Conservation (phyloP, 768 basidiomycete genomes). For the Panus rudis region DNA sequence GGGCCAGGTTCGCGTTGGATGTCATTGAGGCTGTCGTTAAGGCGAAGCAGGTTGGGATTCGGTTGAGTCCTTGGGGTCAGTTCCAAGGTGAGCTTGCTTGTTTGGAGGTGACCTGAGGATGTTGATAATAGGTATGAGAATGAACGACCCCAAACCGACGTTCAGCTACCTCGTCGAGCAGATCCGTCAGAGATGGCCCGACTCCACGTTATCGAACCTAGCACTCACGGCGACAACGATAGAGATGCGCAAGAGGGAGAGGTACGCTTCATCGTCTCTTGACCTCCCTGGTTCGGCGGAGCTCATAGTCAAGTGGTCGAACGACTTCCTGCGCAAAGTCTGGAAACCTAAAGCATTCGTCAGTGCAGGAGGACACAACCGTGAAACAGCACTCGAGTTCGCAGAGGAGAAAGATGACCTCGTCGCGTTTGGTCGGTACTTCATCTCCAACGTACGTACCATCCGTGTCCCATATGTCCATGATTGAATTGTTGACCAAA, state of each 20-base stretch:
- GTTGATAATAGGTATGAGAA: slow-evolving; percentile 34
- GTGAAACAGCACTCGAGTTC: slow-evolving; percentile 11
- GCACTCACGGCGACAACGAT: slow-evolving; percentile 5
- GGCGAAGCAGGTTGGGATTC: slow-evolving; percentile 33
- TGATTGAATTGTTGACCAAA: background rate
- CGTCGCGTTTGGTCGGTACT: slow-evolving; percentile 5
- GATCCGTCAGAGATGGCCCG: slow-evolving; percentile 32
- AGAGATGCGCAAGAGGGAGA: background rate
- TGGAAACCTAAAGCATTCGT: slow-evolving; percentile 14
- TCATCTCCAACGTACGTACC: slow-evolving; percentile 10
- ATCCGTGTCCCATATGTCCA: background rate
- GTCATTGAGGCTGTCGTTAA: slow-evolving; percentile 31
- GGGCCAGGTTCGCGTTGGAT: slow-evolving; percentile 38
- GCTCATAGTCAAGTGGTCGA: slow-evolving; percentile 3
- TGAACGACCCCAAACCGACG: slow-evolving; percentile 47
- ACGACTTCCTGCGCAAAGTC: slow-evolving; percentile 20
- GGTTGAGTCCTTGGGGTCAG: slow-evolving; percentile 28
- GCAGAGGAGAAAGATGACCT: slow-evolving; percentile 11
- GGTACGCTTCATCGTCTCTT: slow-evolving; percentile 1
- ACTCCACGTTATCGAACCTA: slow-evolving; percentile 30
- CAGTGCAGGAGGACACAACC: slow-evolving; percentile 18
- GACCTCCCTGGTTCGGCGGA: background rate
- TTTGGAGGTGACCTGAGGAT: slow-evolving; percentile 7
- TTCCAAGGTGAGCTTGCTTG: slow-evolving; percentile 23
- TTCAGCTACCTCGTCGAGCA: slow-evolving; percentile 42